phyloP scores from a whole-genome alignment of 768 basidiomycete genomes.

The Lentinula guzmanii region DNA sequence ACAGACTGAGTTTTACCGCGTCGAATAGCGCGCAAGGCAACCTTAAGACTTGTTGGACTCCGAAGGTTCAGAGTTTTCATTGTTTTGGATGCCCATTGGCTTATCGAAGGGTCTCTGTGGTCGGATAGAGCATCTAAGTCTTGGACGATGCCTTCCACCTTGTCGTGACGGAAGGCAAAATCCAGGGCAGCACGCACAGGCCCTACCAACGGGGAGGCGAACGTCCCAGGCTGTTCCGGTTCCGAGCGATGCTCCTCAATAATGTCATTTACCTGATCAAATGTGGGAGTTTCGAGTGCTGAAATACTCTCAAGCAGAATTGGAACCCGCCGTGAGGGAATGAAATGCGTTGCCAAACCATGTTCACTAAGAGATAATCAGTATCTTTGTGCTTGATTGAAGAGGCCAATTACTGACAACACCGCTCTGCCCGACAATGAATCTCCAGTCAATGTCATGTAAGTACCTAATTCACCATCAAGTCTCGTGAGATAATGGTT shows the following conservation, averaged over 20 bases:
- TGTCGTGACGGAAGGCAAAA: constrained; percentile 61
- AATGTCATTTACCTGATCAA: constrained; percentile 39
- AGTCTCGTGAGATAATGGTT: constrained; percentile 84
- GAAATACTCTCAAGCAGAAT: constrained; percentile 65
- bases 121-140: constrained; percentile 41
- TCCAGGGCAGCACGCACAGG: constrained; percentile 75
- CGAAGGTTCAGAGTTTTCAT: constrained; percentile 55
- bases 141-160: constrained; percentile 66
- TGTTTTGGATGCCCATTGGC: constrained; percentile 72
- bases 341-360: constrained; percentile 92
- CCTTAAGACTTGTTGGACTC: constrained; percentile 90
- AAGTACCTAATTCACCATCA: constrained; percentile 92
- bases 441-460: constrained; percentile 81
- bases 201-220: constrained; percentile 45
- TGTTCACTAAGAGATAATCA: constrained; percentile 53
- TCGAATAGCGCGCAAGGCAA: constrained; percentile 77
- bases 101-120: constrained; percentile 39
- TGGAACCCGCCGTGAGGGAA: constrained; percentile 72
- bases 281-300: constrained; percentile 40
- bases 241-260: constrained; percentile 74
- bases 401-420: constrained; percentile 52
- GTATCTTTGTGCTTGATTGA: background rate
- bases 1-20: constrained; percentile 61
- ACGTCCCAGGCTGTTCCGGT: constrained; percentile 48
- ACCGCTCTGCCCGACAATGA: constrained; percentile 71